These are phyloP conservation scores for Fusarium buxicola DNA, from an alignment of 2,329 filamentous ascomycete species.

Conservation along the genomic window DNA sequence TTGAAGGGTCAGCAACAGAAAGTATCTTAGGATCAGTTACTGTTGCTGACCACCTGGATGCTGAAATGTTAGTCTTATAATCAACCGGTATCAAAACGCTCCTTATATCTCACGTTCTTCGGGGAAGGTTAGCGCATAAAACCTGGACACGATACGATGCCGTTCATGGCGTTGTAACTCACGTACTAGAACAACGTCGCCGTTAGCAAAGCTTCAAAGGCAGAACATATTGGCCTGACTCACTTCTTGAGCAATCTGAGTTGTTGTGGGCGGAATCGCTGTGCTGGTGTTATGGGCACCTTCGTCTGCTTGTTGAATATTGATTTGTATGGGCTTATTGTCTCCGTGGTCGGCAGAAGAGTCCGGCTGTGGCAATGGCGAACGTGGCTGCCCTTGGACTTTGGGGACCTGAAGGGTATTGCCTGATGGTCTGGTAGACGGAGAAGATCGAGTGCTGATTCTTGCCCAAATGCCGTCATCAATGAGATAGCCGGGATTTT, in stretches of 20 bases:
- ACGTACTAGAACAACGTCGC: background rate
- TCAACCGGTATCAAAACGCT: background rate
- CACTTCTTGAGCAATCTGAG: background rate
- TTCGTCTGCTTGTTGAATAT: background rate
- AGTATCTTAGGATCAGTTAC: background rate
- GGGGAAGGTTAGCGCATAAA: background rate
- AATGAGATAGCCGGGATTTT: background rate
- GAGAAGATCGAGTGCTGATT: background rate
- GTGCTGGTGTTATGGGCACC: background rate
- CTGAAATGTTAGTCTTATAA: background rate
- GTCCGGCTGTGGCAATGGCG: background rate
- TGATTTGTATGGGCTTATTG: background rate
- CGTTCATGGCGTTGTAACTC: background rate
- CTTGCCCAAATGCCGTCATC: background rate
- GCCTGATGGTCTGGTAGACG: background rate
- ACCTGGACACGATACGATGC: background rate
- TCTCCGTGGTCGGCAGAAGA: background rate
- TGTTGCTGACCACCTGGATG: constrained; percentile 2
- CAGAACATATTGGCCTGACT: background rate
- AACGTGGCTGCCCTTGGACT: background rate
- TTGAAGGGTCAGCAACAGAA: background rate
- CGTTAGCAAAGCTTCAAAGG: background rate
- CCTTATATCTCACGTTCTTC: background rate
- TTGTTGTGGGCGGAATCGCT: background rate
- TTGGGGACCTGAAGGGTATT: background rate